Evolutionary conservation across 148 eudicot genomes (phyloP), one percentile per base, ranked within the genome.

Genomic region (Gaultheria prostrata): DNA sequence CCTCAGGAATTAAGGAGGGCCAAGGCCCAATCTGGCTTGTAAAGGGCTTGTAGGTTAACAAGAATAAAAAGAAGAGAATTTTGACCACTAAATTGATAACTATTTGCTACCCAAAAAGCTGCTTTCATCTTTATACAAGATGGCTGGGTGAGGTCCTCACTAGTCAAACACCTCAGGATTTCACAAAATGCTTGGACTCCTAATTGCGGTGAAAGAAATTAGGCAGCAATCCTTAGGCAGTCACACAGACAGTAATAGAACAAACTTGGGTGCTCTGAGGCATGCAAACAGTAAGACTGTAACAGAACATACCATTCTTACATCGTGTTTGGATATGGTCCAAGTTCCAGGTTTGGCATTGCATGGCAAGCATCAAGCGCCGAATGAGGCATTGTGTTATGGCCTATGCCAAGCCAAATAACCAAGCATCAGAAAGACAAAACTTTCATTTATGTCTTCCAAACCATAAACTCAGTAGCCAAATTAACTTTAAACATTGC

Each of bases 401-500:
- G 76, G 48, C 76, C 26, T 17, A 73, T 72, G 67, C n/a, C 45
- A 73, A 33, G 26, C 50, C 10, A 73, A 73, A 73, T 20, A 65
- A 45, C 50, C 46, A 74, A 74, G 20, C 45, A 18, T 21, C 46
- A 20, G 2, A 35, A 8, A 35, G 77, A 43, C 24, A n/a, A 74
- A 71, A 1, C 46, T 70, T 70, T 43, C 12, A 74, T 26, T 5
- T 43, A 18, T 17, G n/a, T 2, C 49, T 6, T 43, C 51, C 24
- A 74, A 74, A 74, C 77, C 51, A 43, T 20, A 6, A 74, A 21
- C 77, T 74, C 48, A 21, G 12, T 74, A 43, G 75, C 43, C 75
- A 33, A n/a, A 17, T 74, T 39, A 17, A 74, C 9, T 45, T 21
- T 20, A 74, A 20, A 13, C 12, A 35, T 74, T 74, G 51, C 45